Evolutionary conservation across 1,284 basidiomycete genomes (phyloP), one percentile per base, ranked within the genome.

Genomic region (Athelia sp.): DNA sequence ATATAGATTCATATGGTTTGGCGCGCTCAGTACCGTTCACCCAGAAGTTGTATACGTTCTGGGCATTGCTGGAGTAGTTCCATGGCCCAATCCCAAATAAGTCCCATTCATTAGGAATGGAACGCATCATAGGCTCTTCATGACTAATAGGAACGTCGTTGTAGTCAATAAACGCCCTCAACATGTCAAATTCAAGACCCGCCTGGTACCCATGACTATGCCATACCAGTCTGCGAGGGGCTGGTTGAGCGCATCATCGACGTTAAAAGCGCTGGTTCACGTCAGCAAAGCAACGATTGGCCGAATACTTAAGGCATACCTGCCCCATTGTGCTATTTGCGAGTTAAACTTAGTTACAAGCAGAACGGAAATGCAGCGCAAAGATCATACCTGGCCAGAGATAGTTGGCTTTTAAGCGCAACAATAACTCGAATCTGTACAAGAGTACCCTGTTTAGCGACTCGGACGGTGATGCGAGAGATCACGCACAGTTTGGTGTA

Each of bases 331-430:
- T n/a, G 74, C 74, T 72, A 58, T 17, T 46, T 13, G 42, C 34
- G 23, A 36, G 21, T 19, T 26, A 10, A 10, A 11, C n/a, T 34
- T 36, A 22, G 22, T 40, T 50, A 24, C 32, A 26, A 40, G 15
- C 11, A 46, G 34, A 51, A 45, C 31, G 22, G 9, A 29, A 32
- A 29, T 13, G 26, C 6, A 29, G 4, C 47, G 18, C n/a, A 19
- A 18, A 17, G 21, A n/a, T 62, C 68, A 19, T 55, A 72, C 72
- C 76, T 17, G 81, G 81, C 84, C 84, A 87, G 18, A 87, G 63
- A 59, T 83, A 82, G 64, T 89, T 89, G 11, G 73, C 83, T 57
- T 83, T 86, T 52, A 89, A 61, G 10, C 86, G 73, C 40, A 89
- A 67, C 34, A 89, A 68, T 38, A 88, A 65, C 62, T 89, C 86